phyloP scores from a whole-genome alignment of 257 asterid species.

The Forsythia viridissima region DNA sequence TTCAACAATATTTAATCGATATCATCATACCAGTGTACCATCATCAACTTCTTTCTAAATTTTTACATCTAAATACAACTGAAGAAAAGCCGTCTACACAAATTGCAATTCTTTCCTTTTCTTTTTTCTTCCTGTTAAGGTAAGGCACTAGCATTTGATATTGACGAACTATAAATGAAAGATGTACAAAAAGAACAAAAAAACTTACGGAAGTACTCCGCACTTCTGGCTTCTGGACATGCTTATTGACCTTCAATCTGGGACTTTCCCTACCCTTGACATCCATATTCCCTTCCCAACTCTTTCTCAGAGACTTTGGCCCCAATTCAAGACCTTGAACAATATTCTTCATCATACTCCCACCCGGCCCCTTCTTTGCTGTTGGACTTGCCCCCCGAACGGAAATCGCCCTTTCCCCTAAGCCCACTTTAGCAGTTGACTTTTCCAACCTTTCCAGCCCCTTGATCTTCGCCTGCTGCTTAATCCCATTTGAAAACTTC shows the following conservation, averaged over 20 bases:
- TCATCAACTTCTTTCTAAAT: not conserved
- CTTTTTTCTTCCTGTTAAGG: constrained; percentile 2
- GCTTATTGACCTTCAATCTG: constrained; percentile 59
- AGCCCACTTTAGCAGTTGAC: constrained; percentile 45
- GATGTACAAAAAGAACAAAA: not conserved
- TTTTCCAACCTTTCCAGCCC: constrained; percentile 76
- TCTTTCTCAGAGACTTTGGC: constrained; percentile 88
- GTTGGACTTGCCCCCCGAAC: constrained; percentile 44
- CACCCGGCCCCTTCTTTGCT: constrained; percentile 47
- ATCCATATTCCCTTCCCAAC: constrained; percentile 98
- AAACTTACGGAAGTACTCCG: constrained; percentile 77
- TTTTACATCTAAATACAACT: not conserved
- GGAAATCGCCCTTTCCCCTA: constrained; percentile 57
- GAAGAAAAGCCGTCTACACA: not conserved
- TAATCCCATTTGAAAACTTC: constrained; percentile 81
- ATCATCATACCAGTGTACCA: not conserved
- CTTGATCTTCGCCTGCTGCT: constrained; percentile 73
- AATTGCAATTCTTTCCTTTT: not conserved
- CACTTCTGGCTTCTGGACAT: constrained; percentile 59
- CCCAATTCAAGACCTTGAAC: constrained; percentile 78
- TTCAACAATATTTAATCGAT: not conserved
- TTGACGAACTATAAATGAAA: constrained; percentile 6
- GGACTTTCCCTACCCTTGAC: constrained; percentile 83
- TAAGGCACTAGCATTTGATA: constrained; percentile 3
- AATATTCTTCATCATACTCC: constrained; percentile 61